Base-by-base conservation (phyloP, 2,329 filamentous ascomycete species). In the Xenoacremonium recifei region DNA sequence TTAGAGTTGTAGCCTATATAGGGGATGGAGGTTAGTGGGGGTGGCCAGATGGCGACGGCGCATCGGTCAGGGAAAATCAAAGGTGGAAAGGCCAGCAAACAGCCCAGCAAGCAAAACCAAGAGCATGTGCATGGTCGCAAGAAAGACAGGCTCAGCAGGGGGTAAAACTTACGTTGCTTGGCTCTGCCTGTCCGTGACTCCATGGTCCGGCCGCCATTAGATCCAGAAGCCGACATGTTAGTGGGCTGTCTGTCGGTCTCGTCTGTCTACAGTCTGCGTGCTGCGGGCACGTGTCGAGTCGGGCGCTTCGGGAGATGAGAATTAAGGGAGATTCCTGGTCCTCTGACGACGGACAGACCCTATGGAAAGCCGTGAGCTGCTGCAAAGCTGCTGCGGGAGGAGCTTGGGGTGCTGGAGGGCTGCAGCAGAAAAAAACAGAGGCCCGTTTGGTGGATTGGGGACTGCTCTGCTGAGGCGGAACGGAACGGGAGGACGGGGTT, bases 1-100 rank as follows among this genome's bases (percentile, higher is more conserved):
- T 89, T 87, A 46, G 87, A 72, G 61, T 89, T 91, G 71, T 97
- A 99, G 62, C 91, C 93, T 97, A 69, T 42, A 59, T 43, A 55
- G 37, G 40, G 40, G 48, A 51, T 39, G 44, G 37, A 46, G 43
- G 50, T 54, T 39, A 57, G 53, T 55, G 34, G 35, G n/a, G n/a
- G 35, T 40, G 20, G 17, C 12, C n/a, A 38, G 35, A 23, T 38
- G 27, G 33, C n/a, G n/a, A n/a, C n/a, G n/a, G 33, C 6, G 34
- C 23, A 37, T 43, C n/a, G 21, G 38, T 41, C 27, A 31, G 15
- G 31, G 16, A 32, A 21, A 39, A 30, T 20, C 35, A 45, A 49
- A 11, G 23, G 39, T 18, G 17, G 18, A 16, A 32, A 27, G 37
- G 45, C 27, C n/a, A n/a, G 31, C 25, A 35, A 37, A 42, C 40